Base-by-base conservation (phyloP, 2,329 filamentous ascomycete genomes). In the Colletotrichum camelliae region DNA sequence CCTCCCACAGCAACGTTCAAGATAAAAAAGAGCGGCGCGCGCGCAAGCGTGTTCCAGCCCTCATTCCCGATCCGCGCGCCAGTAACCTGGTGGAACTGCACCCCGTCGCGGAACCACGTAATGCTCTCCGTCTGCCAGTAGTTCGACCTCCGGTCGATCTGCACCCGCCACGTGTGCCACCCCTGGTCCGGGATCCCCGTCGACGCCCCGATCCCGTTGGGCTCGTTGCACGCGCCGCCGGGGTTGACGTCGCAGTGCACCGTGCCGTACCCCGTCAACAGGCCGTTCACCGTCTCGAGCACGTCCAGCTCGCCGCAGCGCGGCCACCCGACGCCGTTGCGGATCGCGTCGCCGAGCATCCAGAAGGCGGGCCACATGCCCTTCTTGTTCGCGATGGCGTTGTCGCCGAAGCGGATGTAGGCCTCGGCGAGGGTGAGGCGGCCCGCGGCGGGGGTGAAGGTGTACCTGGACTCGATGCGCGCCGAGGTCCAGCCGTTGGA, bases 291-390 rank as follows among this genome's bases (percentile, higher is more conserved):
- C 33, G 85, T 86, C 83, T 90, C 88, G 67, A 89, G 84, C 74
- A 89, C 84, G 78, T 90, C 88, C 61, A 90, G 81, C 83, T 90
- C 88, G 31, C 88, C 88, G 77, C 87, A 89, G 9, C 81, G 81
- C 1, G 88, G 88, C 88, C 88, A 90, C 24, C 77, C 75, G 4
- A 85, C 86, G 15, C 88, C 88, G 75, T 83, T 80, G 8, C 88
- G 86, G 67, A 89, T 82, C 18, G 87, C 82, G 74, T 88, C 83
- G 13, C 88, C 88, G 1, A 90, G 85, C 69, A 89, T 81, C 88
- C 88, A 90, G 79, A 90, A 90, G 5, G 88, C 88, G 4, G 88
- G 88, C 88, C 88, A 90, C 77, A 90, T 83, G 15, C 88, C 88
- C 78, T 87, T 84, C 82, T 89, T 88, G 65, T 84, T 82, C 35